Evolutionary conservation across 1,284 basidiomycete genomes (phyloP).

Genomic region (Trichosporon asahii): DNA sequence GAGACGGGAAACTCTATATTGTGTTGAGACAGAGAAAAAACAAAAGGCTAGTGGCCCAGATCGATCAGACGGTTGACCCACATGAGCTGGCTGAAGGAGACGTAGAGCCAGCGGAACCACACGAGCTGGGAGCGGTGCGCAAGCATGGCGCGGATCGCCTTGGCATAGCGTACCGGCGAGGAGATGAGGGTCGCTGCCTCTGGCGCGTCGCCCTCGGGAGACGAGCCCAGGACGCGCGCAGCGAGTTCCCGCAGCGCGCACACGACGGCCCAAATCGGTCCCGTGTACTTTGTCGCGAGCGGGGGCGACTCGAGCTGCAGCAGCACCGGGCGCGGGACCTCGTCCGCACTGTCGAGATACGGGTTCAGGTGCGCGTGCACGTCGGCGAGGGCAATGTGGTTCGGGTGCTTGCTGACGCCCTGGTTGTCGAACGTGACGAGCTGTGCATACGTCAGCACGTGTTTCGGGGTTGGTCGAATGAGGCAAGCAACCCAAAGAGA

Average conservation of each 20-base stretch:
- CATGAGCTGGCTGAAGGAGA: conserved; percentile 81
- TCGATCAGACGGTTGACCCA: conserved; percentile 79
- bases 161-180: conserved; percentile 59
- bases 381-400: conserved; percentile 73
- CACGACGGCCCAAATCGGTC: conserved; percentile 21
- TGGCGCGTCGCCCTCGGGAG: not conserved
- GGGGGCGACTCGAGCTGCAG: conserved; percentile 64
- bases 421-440: conserved; percentile 83
- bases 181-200: conserved; percentile 53
- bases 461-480: not conserved
- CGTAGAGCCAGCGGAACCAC: conserved; percentile 87
- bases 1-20: not conserved
- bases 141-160: conserved; percentile 66
- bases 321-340: conserved; percentile 46
- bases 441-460: conserved; percentile 51
- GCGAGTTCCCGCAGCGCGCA: conserved; percentile 4
- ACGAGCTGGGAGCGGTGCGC: conserved; percentile 72
- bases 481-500: no score
- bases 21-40: not conserved
- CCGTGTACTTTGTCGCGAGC: conserved; percentile 56
- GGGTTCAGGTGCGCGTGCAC: conserved; percentile 51
- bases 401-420: conserved; percentile 84
- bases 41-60: not conserved
- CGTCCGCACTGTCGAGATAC: conserved; percentile 19
- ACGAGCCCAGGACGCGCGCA: not conserved